Conservation (phyloP, 2,329 filamentous ascomycete species). For the Orbilia brochopaga region DNA sequence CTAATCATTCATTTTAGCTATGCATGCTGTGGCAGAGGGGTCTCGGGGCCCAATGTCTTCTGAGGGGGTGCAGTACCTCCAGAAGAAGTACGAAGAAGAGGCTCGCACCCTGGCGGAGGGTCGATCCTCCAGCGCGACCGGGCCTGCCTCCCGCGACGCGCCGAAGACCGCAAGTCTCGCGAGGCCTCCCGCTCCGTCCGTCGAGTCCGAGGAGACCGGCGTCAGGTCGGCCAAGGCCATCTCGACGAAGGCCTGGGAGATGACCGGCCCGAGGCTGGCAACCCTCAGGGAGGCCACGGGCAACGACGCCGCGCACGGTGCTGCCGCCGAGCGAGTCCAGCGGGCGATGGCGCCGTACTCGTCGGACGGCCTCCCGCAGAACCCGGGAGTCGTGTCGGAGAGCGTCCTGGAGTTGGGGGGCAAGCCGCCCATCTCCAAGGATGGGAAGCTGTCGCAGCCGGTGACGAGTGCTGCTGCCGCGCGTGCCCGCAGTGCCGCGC, state of each 20-base stretch:
- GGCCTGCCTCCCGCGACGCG: not conserved
- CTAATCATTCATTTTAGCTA: not conserved
- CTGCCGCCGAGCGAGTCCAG: not conserved
- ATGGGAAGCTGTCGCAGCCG: not conserved
- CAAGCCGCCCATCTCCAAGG: not conserved
- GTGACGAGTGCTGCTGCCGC: not conserved
- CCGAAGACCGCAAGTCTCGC: too few relatives aligned
- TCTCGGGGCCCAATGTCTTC: slow-evolving; percentile 6
- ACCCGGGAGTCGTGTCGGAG: too few relatives aligned
- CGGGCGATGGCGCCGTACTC: slow-evolving; percentile 9
- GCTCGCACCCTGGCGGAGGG: not conserved
- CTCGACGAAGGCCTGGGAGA: slow-evolving; percentile 1
- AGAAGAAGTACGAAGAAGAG: slow-evolving; percentile 31
- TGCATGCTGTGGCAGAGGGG: not conserved
- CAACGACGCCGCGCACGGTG: not conserved
- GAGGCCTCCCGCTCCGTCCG: too few relatives aligned
- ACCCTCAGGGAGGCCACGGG: not conserved
- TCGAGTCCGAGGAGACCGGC: too few relatives aligned
- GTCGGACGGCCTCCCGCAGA: too few relatives aligned
- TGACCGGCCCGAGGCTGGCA: slow-evolving; percentile 2
- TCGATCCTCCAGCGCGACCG: not conserved
- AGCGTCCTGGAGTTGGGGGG: slow-evolving; percentile 8
- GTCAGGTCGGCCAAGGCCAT: too few relatives aligned
- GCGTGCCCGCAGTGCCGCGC: too few relatives aligned
- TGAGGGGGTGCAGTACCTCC: slow-evolving; percentile 14